These are phyloP conservation scores for Coemansia sp. DNA, from an alignment of 371 early-diverging fungal species.

Conservation along the genomic window DNA sequence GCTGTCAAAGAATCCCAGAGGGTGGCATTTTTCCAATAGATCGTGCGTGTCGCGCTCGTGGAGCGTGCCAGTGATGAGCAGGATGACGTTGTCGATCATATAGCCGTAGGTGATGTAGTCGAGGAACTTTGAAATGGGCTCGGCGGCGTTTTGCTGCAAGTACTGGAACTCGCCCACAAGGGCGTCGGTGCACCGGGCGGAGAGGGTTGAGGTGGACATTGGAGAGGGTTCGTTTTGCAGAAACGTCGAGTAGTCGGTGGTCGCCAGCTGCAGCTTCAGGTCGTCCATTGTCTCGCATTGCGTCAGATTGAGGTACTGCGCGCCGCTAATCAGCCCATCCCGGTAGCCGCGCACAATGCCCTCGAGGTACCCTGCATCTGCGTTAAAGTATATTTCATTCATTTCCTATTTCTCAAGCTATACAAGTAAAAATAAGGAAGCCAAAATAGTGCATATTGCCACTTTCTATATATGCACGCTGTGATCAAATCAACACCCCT, in stretches of 20 bases:
- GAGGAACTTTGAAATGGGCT: conserved; percentile 83
- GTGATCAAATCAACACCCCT: background rate
- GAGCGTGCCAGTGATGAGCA: conserved; percentile 95
- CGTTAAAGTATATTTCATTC: conserved; percentile 70
- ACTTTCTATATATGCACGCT: background rate
- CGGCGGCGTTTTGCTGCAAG: conserved; percentile 80
- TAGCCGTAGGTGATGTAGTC: conserved; percentile 98
- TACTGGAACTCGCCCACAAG: conserved; percentile 93
- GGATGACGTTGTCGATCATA: conserved; percentile 99
- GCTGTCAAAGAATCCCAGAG: conserved; percentile 93
- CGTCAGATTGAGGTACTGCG: conserved; percentile 89
- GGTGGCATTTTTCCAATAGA: conserved; percentile 93
- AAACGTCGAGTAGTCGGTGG: conserved; percentile 94
- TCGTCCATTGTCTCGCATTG: conserved; percentile 99
- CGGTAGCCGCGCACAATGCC: conserved; percentile 95
- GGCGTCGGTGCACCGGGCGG: conserved; percentile 84
- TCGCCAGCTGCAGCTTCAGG: conserved; percentile 85
- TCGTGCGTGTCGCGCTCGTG: conserved; percentile 95
- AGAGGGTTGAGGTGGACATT: conserved; percentile 88
- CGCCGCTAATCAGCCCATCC: conserved; percentile 75
- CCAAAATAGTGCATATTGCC: background rate
- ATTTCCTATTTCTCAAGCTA: conserved; percentile 8
- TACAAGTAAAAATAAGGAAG: background rate
- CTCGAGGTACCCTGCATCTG: conserved; percentile 90
- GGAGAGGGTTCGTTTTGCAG: conserved; percentile 96